Conservation (phyloP, 2,329 filamentous ascomycete genomes). For the Aspergillus puulaauensis region DNA sequence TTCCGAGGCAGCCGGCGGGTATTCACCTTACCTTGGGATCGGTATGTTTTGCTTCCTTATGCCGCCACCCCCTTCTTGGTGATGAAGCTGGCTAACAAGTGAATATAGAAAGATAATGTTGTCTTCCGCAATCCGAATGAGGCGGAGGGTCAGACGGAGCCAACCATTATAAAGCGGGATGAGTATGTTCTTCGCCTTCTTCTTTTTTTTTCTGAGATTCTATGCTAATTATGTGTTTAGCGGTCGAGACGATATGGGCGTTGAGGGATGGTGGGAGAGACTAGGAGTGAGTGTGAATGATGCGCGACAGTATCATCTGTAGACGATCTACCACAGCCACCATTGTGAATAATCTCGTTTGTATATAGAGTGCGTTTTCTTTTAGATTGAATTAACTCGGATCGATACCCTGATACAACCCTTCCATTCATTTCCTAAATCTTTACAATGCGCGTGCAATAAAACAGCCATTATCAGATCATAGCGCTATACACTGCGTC, state of each 20-base stretch:
- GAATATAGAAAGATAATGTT: constrained; percentile 34
- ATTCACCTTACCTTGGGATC: constrained; percentile 37
- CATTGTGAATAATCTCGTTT: no score
- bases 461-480: no score
- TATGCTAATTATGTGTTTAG: constrained; percentile 22
- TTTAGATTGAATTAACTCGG: no score
- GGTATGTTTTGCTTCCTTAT: constrained; percentile 20
- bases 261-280: constrained; percentile 37
- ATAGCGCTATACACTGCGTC: no score
- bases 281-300: constrained; percentile 29
- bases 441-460: no score
- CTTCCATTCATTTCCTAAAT: no score
- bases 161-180: constrained; percentile 29
- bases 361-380: no score
- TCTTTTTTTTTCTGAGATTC: not conserved
- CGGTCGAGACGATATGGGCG: constrained; percentile 39
- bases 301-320: constrained; percentile 36
- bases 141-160: constrained; percentile 35
- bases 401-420: no score
- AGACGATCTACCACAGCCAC: not conserved
- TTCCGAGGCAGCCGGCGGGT: constrained; percentile 27
- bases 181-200: constrained; percentile 27
- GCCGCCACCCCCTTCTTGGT: not conserved
- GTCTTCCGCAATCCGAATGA: constrained; percentile 38
- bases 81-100: not conserved